Evolutionary conservation across 2,329 filamentous ascomycete genomes (phyloP).

Genomic region (Botrytis fragariae): DNA sequence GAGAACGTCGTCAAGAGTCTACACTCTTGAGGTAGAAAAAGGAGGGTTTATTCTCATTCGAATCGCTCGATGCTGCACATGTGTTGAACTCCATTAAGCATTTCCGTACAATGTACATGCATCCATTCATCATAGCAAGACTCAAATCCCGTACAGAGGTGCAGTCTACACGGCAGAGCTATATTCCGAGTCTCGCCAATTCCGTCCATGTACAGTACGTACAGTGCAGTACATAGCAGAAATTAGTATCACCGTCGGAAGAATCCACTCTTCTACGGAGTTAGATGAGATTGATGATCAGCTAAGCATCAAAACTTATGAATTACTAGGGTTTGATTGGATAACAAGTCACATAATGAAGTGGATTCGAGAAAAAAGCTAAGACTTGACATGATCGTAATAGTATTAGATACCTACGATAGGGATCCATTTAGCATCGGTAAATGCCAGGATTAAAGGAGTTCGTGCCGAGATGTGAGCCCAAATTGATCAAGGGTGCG

Average conservation of each 20-base stretch:
- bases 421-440: neutral
- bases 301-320: neutral
- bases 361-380: neutral
- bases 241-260: neutral
- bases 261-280: conserved; percentile 3
- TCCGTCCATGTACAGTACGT: neutral
- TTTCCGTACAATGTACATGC: neutral
- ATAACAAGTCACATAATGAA: neutral
- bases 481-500: conserved; percentile 12
- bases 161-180: neutral
- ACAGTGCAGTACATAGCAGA: neutral
- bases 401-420: neutral
- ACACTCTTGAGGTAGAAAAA: too few species aligned
- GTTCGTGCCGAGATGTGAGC: conserved; percentile 19
- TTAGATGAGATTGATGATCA: neutral
- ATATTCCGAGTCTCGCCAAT: conserved; percentile 3
- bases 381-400: conserved; percentile 6
- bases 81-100: neutral
- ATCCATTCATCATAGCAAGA: neutral
- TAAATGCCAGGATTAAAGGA: neutral
- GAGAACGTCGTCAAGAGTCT: neutral
- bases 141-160: neutral
- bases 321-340: conserved; percentile 16
- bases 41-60: neutral
- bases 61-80: neutral